Evolutionary conservation across 441 rosid species (phyloP), one percentile per base, ranked within the genome.

Genomic region (Gossypium trilobum): DNA sequence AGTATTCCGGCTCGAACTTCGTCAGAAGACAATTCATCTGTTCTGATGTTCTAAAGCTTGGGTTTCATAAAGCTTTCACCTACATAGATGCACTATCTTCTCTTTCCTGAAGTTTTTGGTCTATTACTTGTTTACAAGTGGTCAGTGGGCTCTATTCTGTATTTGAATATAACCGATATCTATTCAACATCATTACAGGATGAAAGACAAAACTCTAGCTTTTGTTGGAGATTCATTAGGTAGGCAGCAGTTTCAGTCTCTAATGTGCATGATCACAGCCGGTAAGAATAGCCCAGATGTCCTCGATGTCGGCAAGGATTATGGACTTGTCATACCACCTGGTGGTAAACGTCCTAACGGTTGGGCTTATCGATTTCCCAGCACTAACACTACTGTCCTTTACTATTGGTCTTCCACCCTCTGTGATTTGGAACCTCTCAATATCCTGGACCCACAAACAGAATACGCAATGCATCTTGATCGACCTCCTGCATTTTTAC

Each of bases 181-280:
- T 46, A 17, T 69, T 55, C 74, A 73, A 60, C 48, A 55, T 79
- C 68, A 23, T 57, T 64, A 4, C 86, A 94, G 97, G 93, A 87
- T 94, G 98, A 78, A 68, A 80, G 76, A 81, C 78, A 91, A 87
- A 75, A 91, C 97, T 54, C 79, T 91, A 78, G 98, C 98, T 74
- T 91, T 94, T 85, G 90, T 94, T 51, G 98, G 98, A 82, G 98
- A 94, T 78, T 94, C 98, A 19, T 71, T 94, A 74, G 98, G 98
- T 55, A 79, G 97, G 77, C 98, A 94, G 82, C 97, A 91, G 73
- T 91, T 90, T 75, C 98, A 87, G 75, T 93, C 98, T 22, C 77
- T 91, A 68, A 87, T 94, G 95, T 94, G 98, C 87, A 94, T 94
- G 98, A 81, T 88, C 78, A 82, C 95, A 0, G 90, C 88, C 76